Evolutionary conservation across 306 rosid genomes (phyloP).

Genomic region (Hylodesmum podocarpum): DNA sequence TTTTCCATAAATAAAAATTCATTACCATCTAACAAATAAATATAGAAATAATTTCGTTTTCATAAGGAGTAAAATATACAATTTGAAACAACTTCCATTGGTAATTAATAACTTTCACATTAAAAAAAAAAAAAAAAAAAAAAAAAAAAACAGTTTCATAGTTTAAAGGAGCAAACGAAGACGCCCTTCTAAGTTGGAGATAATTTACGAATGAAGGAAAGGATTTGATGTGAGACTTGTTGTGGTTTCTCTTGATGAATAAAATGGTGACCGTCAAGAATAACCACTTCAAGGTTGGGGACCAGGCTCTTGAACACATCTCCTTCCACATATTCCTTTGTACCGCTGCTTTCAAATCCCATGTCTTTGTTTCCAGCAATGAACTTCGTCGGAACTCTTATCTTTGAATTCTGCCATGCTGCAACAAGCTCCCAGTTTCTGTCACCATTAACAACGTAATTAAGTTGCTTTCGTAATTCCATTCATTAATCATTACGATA

Average conservation of each 20-base stretch:
- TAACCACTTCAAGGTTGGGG: slow-evolving; percentile 42
- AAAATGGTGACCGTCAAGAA: slow-evolving; percentile 44
- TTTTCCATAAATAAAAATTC: too few species aligned
- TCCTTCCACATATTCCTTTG: slow-evolving; percentile 36
- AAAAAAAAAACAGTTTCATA: too few species aligned
- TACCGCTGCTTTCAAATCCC: slow-evolving; percentile 28
- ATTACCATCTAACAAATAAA: too few species aligned
- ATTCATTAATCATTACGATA: background rate
- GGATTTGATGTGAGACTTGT: slow-evolving; percentile 42
- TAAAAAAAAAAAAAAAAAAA: too few species aligned
- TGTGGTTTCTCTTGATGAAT: slow-evolving; percentile 46
- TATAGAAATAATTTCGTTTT: too few species aligned
- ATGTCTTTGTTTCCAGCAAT: slow-evolving; percentile 40
- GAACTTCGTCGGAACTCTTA: slow-evolving; percentile 43
- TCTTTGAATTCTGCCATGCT: slow-evolving; percentile 49
- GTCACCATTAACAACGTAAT: background rate
- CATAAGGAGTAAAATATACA: too few species aligned
- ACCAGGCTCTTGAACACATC: slow-evolving; percentile 37
- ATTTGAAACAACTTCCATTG: too few species aligned
- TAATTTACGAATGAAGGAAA: slow-evolving; percentile 41
- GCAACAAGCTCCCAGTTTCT: slow-evolving; percentile 54
- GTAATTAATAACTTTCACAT: too few species aligned
- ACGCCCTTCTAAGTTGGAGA: too few species aligned
- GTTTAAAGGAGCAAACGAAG: too few species aligned
- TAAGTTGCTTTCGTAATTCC: background rate